A percentile compares a stretch with the other conserved stretches of the same genome.
Evolutionary conservation across 495 filamentous ascomycete species (phyloP).

Genomic region (Jackrogersella minutella): DNA sequence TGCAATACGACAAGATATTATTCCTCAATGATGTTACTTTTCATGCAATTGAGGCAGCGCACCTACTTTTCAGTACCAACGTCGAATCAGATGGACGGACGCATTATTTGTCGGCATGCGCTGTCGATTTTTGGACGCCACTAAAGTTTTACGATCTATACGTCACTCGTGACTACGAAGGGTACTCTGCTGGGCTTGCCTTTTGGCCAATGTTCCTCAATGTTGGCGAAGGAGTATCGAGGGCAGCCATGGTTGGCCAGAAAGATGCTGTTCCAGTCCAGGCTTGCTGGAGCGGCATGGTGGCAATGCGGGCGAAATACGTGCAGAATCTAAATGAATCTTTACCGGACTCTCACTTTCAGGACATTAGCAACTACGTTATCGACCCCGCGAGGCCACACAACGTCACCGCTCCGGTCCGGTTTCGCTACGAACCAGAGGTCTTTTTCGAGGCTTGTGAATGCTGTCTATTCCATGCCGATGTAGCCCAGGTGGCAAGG

Average conservation of each 20-base stretch:
- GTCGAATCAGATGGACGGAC: conserved; percentile 61
- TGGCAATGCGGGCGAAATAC: conserved; percentile 75
- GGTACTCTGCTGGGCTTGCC: conserved; percentile 72
- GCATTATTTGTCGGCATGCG: conserved; percentile 80
- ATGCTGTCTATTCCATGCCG: conserved; percentile 80
- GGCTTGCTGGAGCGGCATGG: conserved; percentile 85
- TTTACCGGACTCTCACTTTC: conserved; percentile 34
- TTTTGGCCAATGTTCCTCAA: conserved; percentile 78
- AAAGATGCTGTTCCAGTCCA: conserved; percentile 75
- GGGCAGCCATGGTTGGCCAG: conserved; percentile 66
- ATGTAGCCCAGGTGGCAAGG: conserved; percentile 57
- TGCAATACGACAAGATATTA: conserved; percentile 71
- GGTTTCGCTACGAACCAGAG: conserved; percentile 71
- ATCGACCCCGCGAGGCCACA: conserved; percentile 40
- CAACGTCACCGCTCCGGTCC: conserved; percentile 56
- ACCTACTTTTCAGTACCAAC: conserved; percentile 81
- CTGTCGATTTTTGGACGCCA: conserved; percentile 76
- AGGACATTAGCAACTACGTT: conserved; percentile 33
- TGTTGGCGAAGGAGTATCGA: conserved; percentile 63
- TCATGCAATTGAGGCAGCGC: conserved; percentile 70
- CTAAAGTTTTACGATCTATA: conserved; percentile 87
- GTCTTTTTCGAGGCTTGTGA: conserved; percentile 80
- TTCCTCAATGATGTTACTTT: conserved; percentile 83
- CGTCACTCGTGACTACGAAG: conserved; percentile 77
- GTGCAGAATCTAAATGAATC: conserved; percentile 53